These are phyloP conservation scores for Angomonas deanei DNA, from an alignment of 208 protist species.

Conservation along the genomic window DNA sequence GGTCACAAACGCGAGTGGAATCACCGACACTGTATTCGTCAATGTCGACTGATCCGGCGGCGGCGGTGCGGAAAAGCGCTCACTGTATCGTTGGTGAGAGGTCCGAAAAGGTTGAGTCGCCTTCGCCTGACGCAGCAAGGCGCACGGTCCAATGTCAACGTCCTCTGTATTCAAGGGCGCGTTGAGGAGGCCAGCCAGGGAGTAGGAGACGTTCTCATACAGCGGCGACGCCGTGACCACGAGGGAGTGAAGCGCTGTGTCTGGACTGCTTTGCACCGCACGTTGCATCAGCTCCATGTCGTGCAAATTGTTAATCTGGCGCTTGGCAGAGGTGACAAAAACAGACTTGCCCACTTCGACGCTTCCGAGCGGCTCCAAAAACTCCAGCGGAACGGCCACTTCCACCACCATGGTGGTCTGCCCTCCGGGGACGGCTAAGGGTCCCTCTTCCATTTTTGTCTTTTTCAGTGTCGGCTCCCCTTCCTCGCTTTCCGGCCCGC, in stretches of 20 bases:
- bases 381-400: constrained; percentile 28
- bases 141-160: constrained; percentile 32
- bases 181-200: constrained; percentile 65
- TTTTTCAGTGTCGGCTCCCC: constrained; percentile 6
- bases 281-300: constrained; percentile 44
- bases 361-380: constrained; percentile 55
- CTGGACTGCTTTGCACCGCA: constrained; percentile 10
- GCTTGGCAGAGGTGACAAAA: constrained; percentile 43
- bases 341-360: constrained; percentile 52
- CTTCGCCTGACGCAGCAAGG: constrained; percentile 18
- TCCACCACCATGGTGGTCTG: neutral
- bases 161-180: constrained; percentile 29
- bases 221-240: constrained; percentile 39
- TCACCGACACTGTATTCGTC: constrained; percentile 28
- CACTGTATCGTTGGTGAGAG: neutral
- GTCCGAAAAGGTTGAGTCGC: neutral
- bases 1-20: constrained; percentile 74
- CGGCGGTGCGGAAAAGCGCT: neutral
- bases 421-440: neutral
- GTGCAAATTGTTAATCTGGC: constrained; percentile 58
- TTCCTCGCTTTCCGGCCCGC: neutral
- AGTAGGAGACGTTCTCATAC: constrained; percentile 54
- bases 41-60: neutral
- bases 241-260: constrained; percentile 2
- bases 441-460: constrained; percentile 11